These are phyloP conservation scores for Nasturtium officinale DNA, from an alignment of 345 rosid genomes.

Conservation along the genomic window DNA sequence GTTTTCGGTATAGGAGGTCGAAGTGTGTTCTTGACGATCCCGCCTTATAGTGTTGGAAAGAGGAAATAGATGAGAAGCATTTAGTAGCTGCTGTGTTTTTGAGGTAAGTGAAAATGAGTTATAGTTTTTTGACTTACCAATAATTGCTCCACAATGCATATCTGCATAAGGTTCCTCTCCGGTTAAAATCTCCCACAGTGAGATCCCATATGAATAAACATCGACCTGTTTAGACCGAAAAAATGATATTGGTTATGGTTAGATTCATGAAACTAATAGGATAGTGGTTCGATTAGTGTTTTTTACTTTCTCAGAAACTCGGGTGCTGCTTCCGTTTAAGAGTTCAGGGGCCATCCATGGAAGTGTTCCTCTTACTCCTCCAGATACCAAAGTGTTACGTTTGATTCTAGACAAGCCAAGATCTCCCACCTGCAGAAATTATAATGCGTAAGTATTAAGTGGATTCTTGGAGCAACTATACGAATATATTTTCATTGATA, in stretches of 20 bases:
- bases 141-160: constrained; percentile 80
- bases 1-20: constrained; percentile 57
- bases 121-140: constrained; percentile 47
- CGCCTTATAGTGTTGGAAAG: constrained; percentile 47
- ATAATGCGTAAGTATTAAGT: neutral
- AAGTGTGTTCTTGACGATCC: constrained; percentile 66
- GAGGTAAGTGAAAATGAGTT: constrained; percentile 27
- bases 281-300: constrained; percentile 1
- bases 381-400: constrained; percentile 67
- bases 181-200: constrained; percentile 75
- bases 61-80: neutral
- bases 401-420: constrained; percentile 75
- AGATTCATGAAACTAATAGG: constrained; percentile 1
- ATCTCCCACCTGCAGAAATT: constrained; percentile 58
- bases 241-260: neutral
- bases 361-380: constrained; percentile 75
- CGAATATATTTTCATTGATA: neutral
- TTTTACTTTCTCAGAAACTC: constrained; percentile 67
- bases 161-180: constrained; percentile 77
- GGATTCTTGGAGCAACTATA: neutral
- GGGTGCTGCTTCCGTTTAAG: constrained; percentile 63
- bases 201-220: constrained; percentile 76
- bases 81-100: neutral
- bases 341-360: constrained; percentile 83
- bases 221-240: constrained; percentile 25